Evolutionary conservation across 192 early-diverging fungal genomes (phyloP).

Genomic region (Coemansia sp.): DNA sequence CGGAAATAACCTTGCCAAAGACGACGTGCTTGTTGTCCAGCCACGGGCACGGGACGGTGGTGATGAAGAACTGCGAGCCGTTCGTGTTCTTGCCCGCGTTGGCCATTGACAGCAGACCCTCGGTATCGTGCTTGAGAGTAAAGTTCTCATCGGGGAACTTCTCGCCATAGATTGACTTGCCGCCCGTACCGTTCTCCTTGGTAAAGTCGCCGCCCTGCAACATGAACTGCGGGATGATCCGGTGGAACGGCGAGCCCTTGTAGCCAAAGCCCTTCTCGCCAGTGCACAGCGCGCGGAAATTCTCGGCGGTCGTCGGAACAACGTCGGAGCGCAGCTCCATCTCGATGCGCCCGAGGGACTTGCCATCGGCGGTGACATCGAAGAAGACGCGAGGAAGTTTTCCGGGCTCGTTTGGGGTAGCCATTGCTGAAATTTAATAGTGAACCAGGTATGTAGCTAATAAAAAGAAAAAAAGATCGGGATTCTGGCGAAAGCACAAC

Average conservation of each 20-base stretch:
- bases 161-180: slow-evolving; percentile 78
- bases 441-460: background rate
- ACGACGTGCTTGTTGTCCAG: slow-evolving; percentile 79
- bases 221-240: slow-evolving; percentile 87
- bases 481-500: too few relatives aligned
- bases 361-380: slow-evolving; percentile 37
- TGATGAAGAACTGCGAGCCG: slow-evolving; percentile 85
- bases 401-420: background rate
- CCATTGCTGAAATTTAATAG: background rate
- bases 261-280: slow-evolving; percentile 55
- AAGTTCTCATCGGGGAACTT: slow-evolving; percentile 84
- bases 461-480: background rate
- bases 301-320: slow-evolving; percentile 90
- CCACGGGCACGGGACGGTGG: slow-evolving; percentile 66
- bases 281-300: slow-evolving; percentile 75
- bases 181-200: slow-evolving; percentile 74
- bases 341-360: slow-evolving; percentile 28
- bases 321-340: slow-evolving; percentile 66
- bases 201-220: slow-evolving; percentile 90
- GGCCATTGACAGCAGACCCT: slow-evolving; percentile 75
- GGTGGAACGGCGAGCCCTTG: slow-evolving; percentile 81
- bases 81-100: slow-evolving; percentile 77
- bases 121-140: slow-evolving; percentile 64
- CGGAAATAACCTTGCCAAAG: slow-evolving; percentile 73
- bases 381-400: slow-evolving; percentile 44